Base-by-base conservation (phyloP, 768 basidiomycete genomes). In the Mycena capillaripes region DNA sequence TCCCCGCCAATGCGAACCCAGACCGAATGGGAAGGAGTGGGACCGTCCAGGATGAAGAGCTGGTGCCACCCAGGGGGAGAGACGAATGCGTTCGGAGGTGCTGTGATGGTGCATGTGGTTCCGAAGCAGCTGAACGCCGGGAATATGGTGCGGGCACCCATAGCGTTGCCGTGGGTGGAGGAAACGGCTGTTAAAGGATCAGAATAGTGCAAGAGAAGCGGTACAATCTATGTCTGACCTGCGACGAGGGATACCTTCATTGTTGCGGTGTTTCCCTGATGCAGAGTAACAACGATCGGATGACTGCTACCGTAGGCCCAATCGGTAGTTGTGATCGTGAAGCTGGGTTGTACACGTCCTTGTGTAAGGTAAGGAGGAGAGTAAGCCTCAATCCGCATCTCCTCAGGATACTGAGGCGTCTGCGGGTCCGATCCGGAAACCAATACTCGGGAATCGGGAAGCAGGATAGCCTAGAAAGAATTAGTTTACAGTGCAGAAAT, bases 1-100 rank as follows among this genome's bases (percentile, higher is more conserved):
- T 95, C 95, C 0, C 92, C 93, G 25, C 94, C 94, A 59, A 95
- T 92, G 29, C 93, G 89, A 16, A 96, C 88, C 90, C 92, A 94
- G 12, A 85, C 80, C 19, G 93, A 92, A 73, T 90, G 88, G 30
- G 92, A 94, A 4, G 95, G 94, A 4, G 93, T 94, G 32, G 93
- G 91, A 1, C 93, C 93, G 62, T 95, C 93, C 32, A 95, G 84
- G 55, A 95, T 84, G 78, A 92, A 95, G 12, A 95, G 77, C 78
- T 93, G 91, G 66, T 91, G 89, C 91, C 94, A 95, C 5, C 90
- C 92, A 0, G 94, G 94, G 17, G 94, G 93, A 21, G 88, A 89
- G 12, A 95, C 83, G 72, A 83, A 82, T 11, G 88, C 82, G 75
- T 94, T 91, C 0, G 94, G 94, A 12, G 94, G 95, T 0, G 94